Percentiles rank a stretch among this genome's conserved stretches.
Conservation (phyloP, 1,284 basidiomycete genomes). For the Inonotus obliquus region DNA sequence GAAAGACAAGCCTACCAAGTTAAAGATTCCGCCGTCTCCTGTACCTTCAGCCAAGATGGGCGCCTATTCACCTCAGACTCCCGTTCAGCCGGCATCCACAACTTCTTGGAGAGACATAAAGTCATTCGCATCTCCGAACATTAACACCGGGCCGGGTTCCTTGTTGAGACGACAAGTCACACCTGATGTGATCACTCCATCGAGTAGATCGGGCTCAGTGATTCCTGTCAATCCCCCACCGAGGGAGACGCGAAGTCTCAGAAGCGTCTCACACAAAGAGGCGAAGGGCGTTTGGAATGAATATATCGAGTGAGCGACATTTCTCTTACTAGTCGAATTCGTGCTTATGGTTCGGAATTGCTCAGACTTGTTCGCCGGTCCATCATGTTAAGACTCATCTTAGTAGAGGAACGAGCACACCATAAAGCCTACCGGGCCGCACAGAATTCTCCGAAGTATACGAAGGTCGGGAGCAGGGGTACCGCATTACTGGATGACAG, state of each 20-base stretch:
- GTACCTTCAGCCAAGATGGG: background rate
- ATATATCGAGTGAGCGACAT: background rate
- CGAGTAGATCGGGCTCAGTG: background rate
- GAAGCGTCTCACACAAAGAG: constrained; percentile 3
- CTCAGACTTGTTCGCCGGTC: background rate
- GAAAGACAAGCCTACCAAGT: background rate
- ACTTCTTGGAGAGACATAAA: background rate
- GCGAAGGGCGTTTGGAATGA: constrained; percentile 3
- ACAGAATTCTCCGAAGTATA: constrained; percentile 3
- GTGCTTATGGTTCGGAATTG: background rate
- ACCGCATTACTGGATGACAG: background rate
- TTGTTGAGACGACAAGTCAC: background rate
- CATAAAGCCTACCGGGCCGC: constrained; percentile 1
- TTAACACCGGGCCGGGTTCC: background rate
- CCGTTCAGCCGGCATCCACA: background rate
- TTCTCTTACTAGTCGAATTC: background rate
- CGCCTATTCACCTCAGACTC: background rate
- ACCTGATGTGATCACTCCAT: background rate
- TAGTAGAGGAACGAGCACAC: background rate
- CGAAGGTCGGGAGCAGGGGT: constrained; percentile 1
- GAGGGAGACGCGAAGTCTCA: background rate
- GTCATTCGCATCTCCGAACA: background rate
- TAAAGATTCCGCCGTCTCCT: background rate
- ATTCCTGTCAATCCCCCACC: background rate
- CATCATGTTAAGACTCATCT: background rate